phyloP scores from a whole-genome alignment of 2,329 filamentous ascomycete genomes.

The Fusarium nygamai region DNA sequence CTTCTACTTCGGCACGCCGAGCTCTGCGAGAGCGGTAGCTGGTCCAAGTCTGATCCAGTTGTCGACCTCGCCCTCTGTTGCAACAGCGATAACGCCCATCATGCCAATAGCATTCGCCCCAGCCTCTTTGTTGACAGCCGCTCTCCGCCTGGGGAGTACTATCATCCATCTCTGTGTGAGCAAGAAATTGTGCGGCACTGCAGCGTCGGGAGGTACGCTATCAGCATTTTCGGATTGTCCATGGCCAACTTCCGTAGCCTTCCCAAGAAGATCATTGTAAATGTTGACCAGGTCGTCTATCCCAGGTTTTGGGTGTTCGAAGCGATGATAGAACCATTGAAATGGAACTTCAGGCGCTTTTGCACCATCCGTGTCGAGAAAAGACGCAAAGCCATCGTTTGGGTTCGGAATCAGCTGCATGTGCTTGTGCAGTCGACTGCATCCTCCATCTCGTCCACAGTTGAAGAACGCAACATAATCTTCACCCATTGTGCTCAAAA shows the following conservation, averaged over 20 bases:
- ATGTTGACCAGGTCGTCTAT: not conserved
- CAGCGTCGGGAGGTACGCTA: fast-evolving
- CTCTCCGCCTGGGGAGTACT: not conserved
- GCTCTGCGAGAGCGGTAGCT: not conserved
- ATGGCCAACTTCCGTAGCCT: fast-evolving
- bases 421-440: constrained; percentile 1
- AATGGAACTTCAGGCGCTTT: not conserved
- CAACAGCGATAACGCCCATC: not conserved
- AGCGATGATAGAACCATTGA: not conserved
- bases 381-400: not conserved
- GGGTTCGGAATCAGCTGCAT: not conserved
- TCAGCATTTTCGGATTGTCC: not conserved
- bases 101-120: not conserved
- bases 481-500: not conserved
- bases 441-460: not conserved
- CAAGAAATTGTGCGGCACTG: not conserved
- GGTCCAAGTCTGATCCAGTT: not conserved
- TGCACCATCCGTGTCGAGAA: fast-evolving
- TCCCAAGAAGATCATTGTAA: not conserved
- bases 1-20: not conserved
- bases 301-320: fast-evolving
- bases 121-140: not conserved
- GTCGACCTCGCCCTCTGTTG: not conserved
- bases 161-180: not conserved
- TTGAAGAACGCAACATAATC: not conserved